These are phyloP conservation scores for Acer campestre DNA, from an alignment of 345 rosid species.

Conservation along the genomic window DNA sequence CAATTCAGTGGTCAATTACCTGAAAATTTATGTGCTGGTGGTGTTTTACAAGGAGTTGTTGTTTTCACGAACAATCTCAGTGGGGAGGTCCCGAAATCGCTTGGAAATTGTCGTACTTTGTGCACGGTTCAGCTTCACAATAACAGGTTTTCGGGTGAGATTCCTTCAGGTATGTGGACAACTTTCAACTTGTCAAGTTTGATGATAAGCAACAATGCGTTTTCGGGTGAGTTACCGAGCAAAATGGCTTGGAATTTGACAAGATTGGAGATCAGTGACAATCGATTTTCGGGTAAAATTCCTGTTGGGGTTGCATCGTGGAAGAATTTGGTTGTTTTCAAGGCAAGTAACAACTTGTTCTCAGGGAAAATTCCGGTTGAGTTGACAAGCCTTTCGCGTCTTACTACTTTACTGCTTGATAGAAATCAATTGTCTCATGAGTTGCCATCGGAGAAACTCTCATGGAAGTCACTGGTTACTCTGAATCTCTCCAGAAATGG, in stretches of 20 bases:
- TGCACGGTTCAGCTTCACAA: constrained; percentile 59
- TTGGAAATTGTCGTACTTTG: constrained; percentile 60
- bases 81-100: constrained; percentile 67
- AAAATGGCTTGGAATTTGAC: constrained; percentile 62
- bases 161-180: constrained; percentile 77
- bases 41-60: constrained; percentile 60
- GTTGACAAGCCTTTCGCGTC: constrained; percentile 53
- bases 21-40: constrained; percentile 62
- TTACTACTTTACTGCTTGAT: constrained; percentile 51
- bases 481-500: constrained; percentile 62
- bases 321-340: constrained; percentile 51
- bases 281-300: constrained; percentile 72
- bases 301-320: constrained; percentile 54
- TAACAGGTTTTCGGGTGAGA: constrained; percentile 76
- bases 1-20: constrained; percentile 71
- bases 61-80: constrained; percentile 63
- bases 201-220: constrained; percentile 58
- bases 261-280: constrained; percentile 70
- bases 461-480: constrained; percentile 60
- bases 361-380: constrained; percentile 65
- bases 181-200: constrained; percentile 47
- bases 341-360: constrained; percentile 70
- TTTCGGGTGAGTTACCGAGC: constrained; percentile 73
- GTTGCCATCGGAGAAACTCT: constrained; percentile 57
- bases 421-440: constrained; percentile 65